phyloP scores from a whole-genome alignment of 768 basidiomycete genomes.

The Agaricus blazei region DNA sequence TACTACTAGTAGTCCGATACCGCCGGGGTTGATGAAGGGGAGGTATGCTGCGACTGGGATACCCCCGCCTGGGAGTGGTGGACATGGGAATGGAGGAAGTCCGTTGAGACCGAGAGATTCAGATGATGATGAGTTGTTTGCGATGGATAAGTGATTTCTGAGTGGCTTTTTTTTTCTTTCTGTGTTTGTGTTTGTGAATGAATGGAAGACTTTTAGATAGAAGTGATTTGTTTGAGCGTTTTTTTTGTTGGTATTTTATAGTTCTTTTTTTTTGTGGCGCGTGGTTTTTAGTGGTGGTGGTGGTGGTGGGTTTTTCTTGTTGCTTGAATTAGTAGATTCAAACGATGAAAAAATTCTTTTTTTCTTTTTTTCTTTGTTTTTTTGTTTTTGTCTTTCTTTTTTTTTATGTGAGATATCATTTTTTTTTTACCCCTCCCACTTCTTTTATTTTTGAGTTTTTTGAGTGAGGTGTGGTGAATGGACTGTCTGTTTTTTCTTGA shows the following conservation, averaged over 20 bases:
- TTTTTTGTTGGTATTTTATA: too few species aligned
- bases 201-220: too few species aligned
- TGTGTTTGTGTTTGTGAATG: not conserved
- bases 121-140: conserved; percentile 64
- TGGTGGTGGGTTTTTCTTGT: conserved; percentile 1
- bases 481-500: too few species aligned
- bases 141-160: conserved; percentile 44
- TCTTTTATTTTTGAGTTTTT: not conserved
- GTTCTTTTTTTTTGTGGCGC: not conserved
- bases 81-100: conserved; percentile 7
- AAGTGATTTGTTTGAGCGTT: too few species aligned
- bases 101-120: conserved; percentile 52
- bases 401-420: not conserved
- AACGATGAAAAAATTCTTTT: not conserved
- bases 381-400: not conserved
- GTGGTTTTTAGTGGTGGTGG: not conserved
- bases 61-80: conserved; percentile 12
- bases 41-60: conserved; percentile 27
- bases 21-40: conserved; percentile 32
- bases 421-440: not conserved
- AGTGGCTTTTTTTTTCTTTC: not conserved
- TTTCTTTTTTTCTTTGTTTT: not conserved
- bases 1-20: conserved; percentile 18
- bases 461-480: too few species aligned
- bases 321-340: conserved; percentile 4